These are phyloP conservation scores for Kwoniella sp. DNA, from an alignment of 768 basidiomycete species.

Conservation along the genomic window DNA sequence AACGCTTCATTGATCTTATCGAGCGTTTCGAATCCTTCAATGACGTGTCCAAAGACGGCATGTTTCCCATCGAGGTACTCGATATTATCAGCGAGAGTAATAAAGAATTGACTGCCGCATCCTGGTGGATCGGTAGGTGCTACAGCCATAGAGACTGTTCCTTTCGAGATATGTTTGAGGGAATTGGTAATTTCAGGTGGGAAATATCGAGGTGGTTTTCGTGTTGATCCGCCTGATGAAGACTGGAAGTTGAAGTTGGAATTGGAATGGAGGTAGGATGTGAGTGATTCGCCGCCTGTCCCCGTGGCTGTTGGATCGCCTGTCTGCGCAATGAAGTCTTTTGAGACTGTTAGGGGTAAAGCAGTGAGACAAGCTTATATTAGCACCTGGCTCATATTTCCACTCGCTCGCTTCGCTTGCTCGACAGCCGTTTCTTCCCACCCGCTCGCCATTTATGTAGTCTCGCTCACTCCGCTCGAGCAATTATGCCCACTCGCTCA, in stretches of 20 bases:
- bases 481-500: too few relatives aligned
- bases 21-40: conserved; percentile 88
- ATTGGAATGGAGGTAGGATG: conserved; percentile 64
- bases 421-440: too few relatives aligned
- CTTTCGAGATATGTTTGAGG: conserved; percentile 79
- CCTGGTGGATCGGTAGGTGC: conserved; percentile 67
- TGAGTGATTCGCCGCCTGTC: conserved; percentile 86
- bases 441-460: too few relatives aligned
- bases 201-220: conserved; percentile 71
- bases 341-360: conserved; percentile 68
- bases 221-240: conserved; percentile 13
- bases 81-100: conserved; percentile 85
- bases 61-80: conserved; percentile 95
- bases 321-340: conserved; percentile 92
- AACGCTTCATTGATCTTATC: conserved; percentile 91
- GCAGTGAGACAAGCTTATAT: too few relatives aligned
- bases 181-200: conserved; percentile 67
- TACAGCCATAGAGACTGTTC: conserved; percentile 97
- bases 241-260: conserved; percentile 54
- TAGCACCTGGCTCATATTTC: too few relatives aligned
- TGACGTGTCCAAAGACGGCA: conserved; percentile 91
- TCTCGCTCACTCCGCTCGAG: too few relatives aligned
- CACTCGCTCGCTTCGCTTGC: too few relatives aligned
- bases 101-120: conserved; percentile 94
- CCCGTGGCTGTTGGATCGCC: conserved; percentile 97